These are phyloP conservation scores for Tulasnella sp. DNA, from an alignment of 768 basidiomycete genomes.

Conservation along the genomic window DNA sequence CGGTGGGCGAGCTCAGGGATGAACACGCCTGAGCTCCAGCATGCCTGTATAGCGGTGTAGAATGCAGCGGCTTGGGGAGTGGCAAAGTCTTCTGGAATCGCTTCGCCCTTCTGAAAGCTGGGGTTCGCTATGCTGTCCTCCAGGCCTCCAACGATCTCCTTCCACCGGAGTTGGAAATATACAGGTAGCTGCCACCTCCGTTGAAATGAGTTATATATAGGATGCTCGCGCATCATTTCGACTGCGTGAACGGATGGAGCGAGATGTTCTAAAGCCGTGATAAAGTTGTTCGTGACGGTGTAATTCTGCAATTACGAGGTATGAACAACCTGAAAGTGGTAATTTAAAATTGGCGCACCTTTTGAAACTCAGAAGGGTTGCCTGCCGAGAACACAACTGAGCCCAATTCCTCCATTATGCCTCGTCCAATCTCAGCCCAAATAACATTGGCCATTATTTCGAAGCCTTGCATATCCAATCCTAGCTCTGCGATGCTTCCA, in stretches of 20 bases:
- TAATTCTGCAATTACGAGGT: slow-evolving; percentile 57
- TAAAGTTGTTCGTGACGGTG: slow-evolving; percentile 75
- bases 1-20: slow-evolving; percentile 75
- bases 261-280: slow-evolving; percentile 74
- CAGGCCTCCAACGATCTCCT: slow-evolving; percentile 75
- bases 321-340: neutral
- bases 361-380: slow-evolving; percentile 82
- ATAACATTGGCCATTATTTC: slow-evolving; percentile 84
- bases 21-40: slow-evolving; percentile 85
- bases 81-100: slow-evolving; percentile 39
- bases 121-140: slow-evolving; percentile 57
- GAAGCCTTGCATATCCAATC: slow-evolving; percentile 48
- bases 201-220: slow-evolving; percentile 67
- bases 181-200: slow-evolving; percentile 93
- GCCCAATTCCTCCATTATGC: slow-evolving; percentile 84
- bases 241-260: slow-evolving; percentile 73
- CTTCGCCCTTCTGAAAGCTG: slow-evolving; percentile 28
- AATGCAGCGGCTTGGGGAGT: slow-evolving; percentile 63
- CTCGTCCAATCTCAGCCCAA: slow-evolving; percentile 77
- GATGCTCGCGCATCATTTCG: slow-evolving; percentile 66
- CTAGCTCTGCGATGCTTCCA: slow-evolving; percentile 29
- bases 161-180: slow-evolving; percentile 96
- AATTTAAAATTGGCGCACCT: slow-evolving; percentile 47
- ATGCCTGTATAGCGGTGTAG: slow-evolving; percentile 68
- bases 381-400: slow-evolving; percentile 84